phyloP scores from a whole-genome alignment of 768 basidiomycete species.

The Dacryopinax spathularia region DNA sequence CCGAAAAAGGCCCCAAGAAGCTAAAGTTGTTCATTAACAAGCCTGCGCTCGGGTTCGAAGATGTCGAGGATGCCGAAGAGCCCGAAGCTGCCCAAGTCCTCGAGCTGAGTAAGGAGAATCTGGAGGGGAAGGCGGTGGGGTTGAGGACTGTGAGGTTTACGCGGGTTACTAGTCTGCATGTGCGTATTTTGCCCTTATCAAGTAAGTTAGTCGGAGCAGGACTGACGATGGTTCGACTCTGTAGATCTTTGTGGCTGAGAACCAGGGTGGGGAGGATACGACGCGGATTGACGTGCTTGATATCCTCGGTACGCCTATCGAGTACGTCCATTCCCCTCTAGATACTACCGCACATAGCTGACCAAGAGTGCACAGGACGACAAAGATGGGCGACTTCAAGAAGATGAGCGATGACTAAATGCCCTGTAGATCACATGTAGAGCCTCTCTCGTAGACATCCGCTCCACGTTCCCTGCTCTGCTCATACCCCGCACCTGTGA shows the following conservation, averaged over 20 bases:
- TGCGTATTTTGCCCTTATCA: slow-evolving; percentile 21
- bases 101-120: slow-evolving; percentile 37
- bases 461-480: background rate
- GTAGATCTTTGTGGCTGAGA: slow-evolving; percentile 55
- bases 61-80: slow-evolving; percentile 42
- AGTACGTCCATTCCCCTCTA: slow-evolving; percentile 24
- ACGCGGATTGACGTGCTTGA: slow-evolving; percentile 58
- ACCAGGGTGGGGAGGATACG: slow-evolving; percentile 47
- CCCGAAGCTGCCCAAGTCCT: slow-evolving; percentile 43
- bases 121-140: slow-evolving; percentile 35
- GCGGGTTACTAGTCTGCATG: slow-evolving; percentile 50
- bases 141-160: slow-evolving; percentile 60
- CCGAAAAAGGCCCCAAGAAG: slow-evolving; percentile 38
- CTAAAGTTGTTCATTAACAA: slow-evolving; percentile 53
- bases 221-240: background rate
- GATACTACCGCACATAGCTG: background rate
- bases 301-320: slow-evolving; percentile 42
- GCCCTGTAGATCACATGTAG: background rate
- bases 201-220: too few species aligned
- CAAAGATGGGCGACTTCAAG: background rate
- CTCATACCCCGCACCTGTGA: slow-evolving; percentile 1
- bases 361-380: background rate
- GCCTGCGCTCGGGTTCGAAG: slow-evolving; percentile 47
- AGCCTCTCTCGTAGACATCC: too few species aligned
- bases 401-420: background rate